phyloP scores from a whole-genome alignment of 2,329 filamentous ascomycete genomes.

The Akanthomyces lecanii region DNA sequence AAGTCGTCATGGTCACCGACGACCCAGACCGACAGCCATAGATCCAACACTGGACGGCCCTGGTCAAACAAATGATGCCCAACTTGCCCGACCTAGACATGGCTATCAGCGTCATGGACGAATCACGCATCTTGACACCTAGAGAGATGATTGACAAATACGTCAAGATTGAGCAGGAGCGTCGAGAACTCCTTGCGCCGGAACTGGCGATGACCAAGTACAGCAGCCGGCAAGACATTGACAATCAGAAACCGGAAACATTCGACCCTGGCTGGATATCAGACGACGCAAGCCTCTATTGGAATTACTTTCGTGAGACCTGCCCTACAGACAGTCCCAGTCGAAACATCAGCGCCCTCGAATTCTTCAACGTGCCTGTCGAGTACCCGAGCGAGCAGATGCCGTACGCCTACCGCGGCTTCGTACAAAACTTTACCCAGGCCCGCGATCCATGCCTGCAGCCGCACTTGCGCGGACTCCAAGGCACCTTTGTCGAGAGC shows the following conservation, averaged over 20 bases:
- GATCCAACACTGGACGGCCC: constrained; percentile 10
- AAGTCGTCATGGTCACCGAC: background rate
- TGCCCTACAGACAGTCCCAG: constrained; percentile 48
- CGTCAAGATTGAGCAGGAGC: background rate
- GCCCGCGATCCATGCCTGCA: constrained; percentile 53
- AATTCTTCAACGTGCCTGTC: constrained; percentile 30
- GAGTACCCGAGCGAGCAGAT: constrained; percentile 23
- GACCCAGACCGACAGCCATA: background rate
- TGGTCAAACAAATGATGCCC: constrained; percentile 23
- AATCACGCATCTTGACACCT: constrained; percentile 49
- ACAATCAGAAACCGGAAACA: constrained; percentile 18
- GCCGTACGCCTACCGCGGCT: constrained; percentile 34
- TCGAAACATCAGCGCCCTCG: constrained; percentile 25
- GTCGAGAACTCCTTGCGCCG: constrained; percentile 30
- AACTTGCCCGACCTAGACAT: constrained; percentile 52
- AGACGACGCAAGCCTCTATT: constrained; percentile 40
- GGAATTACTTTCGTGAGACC: constrained; percentile 44
- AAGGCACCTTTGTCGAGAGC: constrained; percentile 52
- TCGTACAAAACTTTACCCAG: constrained; percentile 53
- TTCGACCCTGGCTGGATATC: constrained; percentile 38
- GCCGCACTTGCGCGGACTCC: constrained; percentile 41
- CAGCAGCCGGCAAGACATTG: constrained; percentile 29
- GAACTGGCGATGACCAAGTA: constrained; percentile 39
- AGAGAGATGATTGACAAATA: constrained; percentile 44
- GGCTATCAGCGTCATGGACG: constrained; percentile 49